Base-by-base conservation (phyloP, 2,329 filamentous ascomycete genomes). In the Penicillium sp. region DNA sequence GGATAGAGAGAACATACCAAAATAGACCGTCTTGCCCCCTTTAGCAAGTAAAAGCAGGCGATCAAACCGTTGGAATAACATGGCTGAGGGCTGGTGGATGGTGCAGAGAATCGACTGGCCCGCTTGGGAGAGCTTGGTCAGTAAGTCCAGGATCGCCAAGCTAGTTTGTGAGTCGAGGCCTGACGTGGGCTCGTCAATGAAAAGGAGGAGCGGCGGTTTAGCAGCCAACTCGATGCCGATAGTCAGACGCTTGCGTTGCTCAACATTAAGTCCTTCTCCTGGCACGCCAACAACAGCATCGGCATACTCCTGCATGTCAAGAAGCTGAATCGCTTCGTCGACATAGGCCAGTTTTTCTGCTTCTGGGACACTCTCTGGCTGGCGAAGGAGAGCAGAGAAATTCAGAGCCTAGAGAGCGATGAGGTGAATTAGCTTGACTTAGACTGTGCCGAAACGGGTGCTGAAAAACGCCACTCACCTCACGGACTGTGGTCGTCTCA, bases 211-310 rank as follows among this genome's bases (percentile, higher is more conserved):
- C 42, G 90, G 87, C 6, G 93, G 93, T 79, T 94, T 96, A 5
- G 93, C 93, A 35, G 92, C 93, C 30, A 97, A 84, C 74, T 97
- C 93, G 13, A 97, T 93, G 75, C 92, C 93, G 65, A 97, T 96
- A 0, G 93, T 97, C 5, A 97, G 82, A 64, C 91, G 89, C 71
- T 87, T 87, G 28, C 85, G 81, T 71, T 88, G 85, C 72, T 88
- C 85, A 14, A 84, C 82, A 59, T 84, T 84, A 48, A 85, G 75
- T 72, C 82, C 92, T 79, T 94, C 91, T 55, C 93, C 92, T 2
- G 91, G 89, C 19, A 94, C 87, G 80, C 93, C 93, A 55, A 97
- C 91, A 43, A 96, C 83, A 8, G 93, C 93, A 72, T 96, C 92
- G 10, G 92, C 91, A 68, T 94, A 96, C 58, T 92, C 87, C 62